phyloP scores from a whole-genome alignment of 306 rosid genomes.

The Betula pendula region DNA sequence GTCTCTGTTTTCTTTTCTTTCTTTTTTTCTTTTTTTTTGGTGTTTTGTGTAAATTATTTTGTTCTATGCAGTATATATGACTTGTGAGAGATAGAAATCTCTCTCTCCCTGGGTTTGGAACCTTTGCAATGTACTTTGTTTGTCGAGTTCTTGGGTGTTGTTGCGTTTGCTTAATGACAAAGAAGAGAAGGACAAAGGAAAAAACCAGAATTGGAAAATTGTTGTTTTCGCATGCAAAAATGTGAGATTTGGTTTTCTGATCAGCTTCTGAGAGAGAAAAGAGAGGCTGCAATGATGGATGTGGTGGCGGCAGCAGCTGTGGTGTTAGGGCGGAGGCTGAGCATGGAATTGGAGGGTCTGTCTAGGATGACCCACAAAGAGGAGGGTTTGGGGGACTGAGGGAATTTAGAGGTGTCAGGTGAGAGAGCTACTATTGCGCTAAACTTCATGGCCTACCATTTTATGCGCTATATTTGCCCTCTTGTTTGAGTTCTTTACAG shows the following conservation, averaged over 20 bases:
- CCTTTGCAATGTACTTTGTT: not conserved
- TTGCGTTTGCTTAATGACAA: not conserved
- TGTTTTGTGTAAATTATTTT: not conserved
- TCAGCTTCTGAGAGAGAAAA: not conserved
- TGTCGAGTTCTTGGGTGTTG: not conserved
- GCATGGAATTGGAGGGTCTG: slow-evolving; percentile 2
- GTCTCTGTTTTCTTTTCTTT: not conserved
- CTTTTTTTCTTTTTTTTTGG: not conserved
- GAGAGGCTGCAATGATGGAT: not conserved
- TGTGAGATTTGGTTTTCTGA: not conserved
- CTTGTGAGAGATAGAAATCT: not conserved
- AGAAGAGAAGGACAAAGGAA: not conserved
- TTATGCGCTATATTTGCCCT: slow-evolving; percentile 20
- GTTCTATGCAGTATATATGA: not conserved
- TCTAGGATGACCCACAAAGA: not conserved
- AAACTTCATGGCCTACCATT: slow-evolving; percentile 22
- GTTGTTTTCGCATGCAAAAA: not conserved
- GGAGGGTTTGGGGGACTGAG: not conserved
- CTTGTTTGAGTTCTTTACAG: not conserved
- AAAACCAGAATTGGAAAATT: not conserved
- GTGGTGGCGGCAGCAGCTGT: not conserved
- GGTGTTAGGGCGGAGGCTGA: not conserved
- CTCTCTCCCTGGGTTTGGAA: not conserved
- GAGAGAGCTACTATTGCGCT: not conserved
- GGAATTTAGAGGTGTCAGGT: slow-evolving; percentile 10